Conservation (phyloP, 208 protist species). For the Leishmania lainsoni region DNA sequence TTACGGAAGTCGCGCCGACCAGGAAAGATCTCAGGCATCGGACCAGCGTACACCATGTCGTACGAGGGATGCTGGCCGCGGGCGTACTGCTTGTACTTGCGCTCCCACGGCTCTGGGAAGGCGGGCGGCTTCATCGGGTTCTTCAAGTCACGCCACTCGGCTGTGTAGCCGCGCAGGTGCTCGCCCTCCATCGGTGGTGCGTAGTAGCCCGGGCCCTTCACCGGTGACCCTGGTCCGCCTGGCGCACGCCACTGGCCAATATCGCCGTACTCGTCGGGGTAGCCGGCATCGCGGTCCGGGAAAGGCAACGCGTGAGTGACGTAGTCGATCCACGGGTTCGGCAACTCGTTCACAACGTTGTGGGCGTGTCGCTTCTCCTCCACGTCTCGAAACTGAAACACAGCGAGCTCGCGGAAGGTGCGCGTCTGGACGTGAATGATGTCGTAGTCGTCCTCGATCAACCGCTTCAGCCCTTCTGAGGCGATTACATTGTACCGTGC, state of each 20-base stretch:
- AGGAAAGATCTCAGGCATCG: constrained; percentile 93
- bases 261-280: constrained; percentile 92
- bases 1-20: constrained; percentile 85
- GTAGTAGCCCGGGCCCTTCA: constrained; percentile 89
- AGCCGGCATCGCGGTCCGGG: constrained; percentile 89
- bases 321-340: constrained; percentile 90
- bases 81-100: constrained; percentile 91
- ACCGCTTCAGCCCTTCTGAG: constrained; percentile 76
- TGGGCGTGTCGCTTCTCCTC: constrained; percentile 82
- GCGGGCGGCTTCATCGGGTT: constrained; percentile 85
- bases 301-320: constrained; percentile 90
- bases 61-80: constrained; percentile 91
- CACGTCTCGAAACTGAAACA: constrained; percentile 89
- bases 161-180: constrained; percentile 85
- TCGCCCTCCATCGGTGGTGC: constrained; percentile 90
- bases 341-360: constrained; percentile 81
- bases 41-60: constrained; percentile 91
- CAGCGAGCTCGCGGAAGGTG: constrained; percentile 87
- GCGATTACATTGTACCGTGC: constrained; percentile 81
- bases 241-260: constrained; percentile 91
- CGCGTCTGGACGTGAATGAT: constrained; percentile 87
- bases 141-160: constrained; percentile 89
- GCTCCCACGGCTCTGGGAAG: constrained; percentile 89
- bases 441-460: constrained; percentile 93
- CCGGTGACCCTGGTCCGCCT: constrained; percentile 78